phyloP scores from a whole-genome alignment of 306 rosid genomes.

The Dalbergia cultrata region DNA sequence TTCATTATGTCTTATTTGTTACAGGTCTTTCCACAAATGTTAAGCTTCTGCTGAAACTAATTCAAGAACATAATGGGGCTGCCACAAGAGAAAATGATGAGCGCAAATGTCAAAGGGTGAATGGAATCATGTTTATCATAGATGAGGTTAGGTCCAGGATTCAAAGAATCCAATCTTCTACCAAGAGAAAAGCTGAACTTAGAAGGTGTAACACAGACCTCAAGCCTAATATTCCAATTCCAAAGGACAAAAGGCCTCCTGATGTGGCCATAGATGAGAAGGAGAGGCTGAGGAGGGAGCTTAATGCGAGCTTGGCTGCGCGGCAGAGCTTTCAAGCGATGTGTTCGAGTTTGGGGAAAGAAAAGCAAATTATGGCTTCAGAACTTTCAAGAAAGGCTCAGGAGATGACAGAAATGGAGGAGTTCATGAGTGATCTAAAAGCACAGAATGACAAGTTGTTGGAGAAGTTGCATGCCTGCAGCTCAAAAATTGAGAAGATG shows the following conservation, averaged over 20 bases:
- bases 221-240: constrained; percentile 57
- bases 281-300: constrained; percentile 76
- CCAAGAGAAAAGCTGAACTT: constrained; percentile 68
- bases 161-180: constrained; percentile 59
- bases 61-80: constrained; percentile 81
- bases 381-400: constrained; percentile 90
- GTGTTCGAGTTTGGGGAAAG: constrained; percentile 95
- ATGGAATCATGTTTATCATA: constrained; percentile 77
- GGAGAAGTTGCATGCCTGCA: constrained; percentile 65
- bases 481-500: constrained; percentile 59
- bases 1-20: neutral
- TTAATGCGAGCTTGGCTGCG: constrained; percentile 72
- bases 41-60: constrained; percentile 71
- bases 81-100: constrained; percentile 63
- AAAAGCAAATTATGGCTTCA: constrained; percentile 88
- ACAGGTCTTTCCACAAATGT: constrained; percentile 77
- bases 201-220: constrained; percentile 86
- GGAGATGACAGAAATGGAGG: constrained; percentile 76
- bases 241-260: constrained; percentile 59
- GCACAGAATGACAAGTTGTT: constrained; percentile 77
- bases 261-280: constrained; percentile 77
- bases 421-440: constrained; percentile 69
- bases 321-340: constrained; percentile 84
- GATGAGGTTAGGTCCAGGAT: constrained; percentile 77
- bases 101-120: constrained; percentile 72